These are phyloP conservation scores for Massariosphaeria phaeospora DNA, from an alignment of 495 filamentous ascomycete genomes.

Conservation along the genomic window DNA sequence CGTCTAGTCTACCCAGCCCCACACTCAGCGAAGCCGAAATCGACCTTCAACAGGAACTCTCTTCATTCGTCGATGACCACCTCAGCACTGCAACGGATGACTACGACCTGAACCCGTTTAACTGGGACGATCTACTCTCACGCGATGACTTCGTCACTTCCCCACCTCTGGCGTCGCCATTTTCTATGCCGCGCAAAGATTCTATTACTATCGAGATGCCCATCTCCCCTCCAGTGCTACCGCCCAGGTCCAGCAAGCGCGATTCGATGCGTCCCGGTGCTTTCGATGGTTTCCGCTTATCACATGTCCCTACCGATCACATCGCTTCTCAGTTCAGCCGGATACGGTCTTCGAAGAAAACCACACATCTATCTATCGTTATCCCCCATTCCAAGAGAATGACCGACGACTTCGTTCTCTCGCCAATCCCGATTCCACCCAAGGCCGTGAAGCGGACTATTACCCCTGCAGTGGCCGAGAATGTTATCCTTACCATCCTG, in stretches of 20 bases:
- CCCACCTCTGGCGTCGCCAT: not conserved
- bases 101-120: slow-evolving; percentile 31
- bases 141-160: not conserved
- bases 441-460: slow-evolving; percentile 26
- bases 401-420: slow-evolving; percentile 20
- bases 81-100: slow-evolving; percentile 34
- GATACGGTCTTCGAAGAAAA: slow-evolving; percentile 7
- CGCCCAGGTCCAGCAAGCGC: slow-evolving; percentile 30
- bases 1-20: slow-evolving; percentile 30
- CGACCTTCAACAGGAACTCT: slow-evolving; percentile 31
- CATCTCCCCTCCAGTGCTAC: slow-evolving; percentile 11
- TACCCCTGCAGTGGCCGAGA: slow-evolving; percentile 46
- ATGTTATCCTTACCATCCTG: slow-evolving; percentile 51
- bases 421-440: slow-evolving; percentile 20
- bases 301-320: slow-evolving; percentile 20
- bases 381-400: slow-evolving; percentile 21
- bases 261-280: not conserved
- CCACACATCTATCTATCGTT: slow-evolving; percentile 12
- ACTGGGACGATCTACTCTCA: slow-evolving; percentile 28
- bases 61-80: slow-evolving; percentile 25
- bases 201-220: not conserved
- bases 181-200: slow-evolving; percentile 1
- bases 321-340: slow-evolving; percentile 20
- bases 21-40: slow-evolving; percentile 41
- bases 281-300: slow-evolving; percentile 9